These are phyloP conservation scores for Carex scoparia DNA, from an alignment of 176 grass and related monocot species.

Conservation along the genomic window DNA sequence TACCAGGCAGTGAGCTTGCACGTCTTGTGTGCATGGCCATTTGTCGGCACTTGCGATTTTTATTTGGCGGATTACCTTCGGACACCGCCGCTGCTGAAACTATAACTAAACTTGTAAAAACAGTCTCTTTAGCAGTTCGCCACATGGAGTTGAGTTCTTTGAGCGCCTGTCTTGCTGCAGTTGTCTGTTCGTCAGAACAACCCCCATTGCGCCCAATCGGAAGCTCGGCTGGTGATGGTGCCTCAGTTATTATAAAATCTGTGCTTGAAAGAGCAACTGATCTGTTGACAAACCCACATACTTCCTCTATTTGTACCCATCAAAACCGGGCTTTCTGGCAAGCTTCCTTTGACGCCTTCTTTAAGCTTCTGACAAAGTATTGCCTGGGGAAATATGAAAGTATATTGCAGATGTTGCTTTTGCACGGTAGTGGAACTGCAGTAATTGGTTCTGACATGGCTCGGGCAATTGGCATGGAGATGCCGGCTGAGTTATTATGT, in stretches of 20 bases:
- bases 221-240: constrained; percentile 86
- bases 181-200: constrained; percentile 97
- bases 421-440: constrained; percentile 43
- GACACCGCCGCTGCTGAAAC: constrained; percentile 76
- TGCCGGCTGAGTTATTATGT: constrained; percentile 87
- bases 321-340: constrained; percentile 92
- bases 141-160: constrained; percentile 86
- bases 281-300: constrained; percentile 64
- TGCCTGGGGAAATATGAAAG: constrained; percentile 91
- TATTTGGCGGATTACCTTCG: constrained; percentile 84
- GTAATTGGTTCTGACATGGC: constrained; percentile 63
- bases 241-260: constrained; percentile 74
- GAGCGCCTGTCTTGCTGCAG: constrained; percentile 92
- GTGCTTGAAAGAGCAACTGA: constrained; percentile 87
- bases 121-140: constrained; percentile 54
- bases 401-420: constrained; percentile 69
- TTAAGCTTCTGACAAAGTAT: constrained; percentile 87
- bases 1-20: constrained; percentile 72
- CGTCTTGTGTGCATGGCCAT: constrained; percentile 94
- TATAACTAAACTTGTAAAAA: constrained; percentile 54
- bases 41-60: constrained; percentile 84
- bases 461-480: constrained; percentile 78
- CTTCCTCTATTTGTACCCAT: constrained; percentile 47
- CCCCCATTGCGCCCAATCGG: constrained; percentile 88
- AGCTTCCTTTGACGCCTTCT: constrained; percentile 97